Evolutionary conservation across 768 basidiomycete species (phyloP).

Genomic region (Macrocybe gigantea): DNA sequence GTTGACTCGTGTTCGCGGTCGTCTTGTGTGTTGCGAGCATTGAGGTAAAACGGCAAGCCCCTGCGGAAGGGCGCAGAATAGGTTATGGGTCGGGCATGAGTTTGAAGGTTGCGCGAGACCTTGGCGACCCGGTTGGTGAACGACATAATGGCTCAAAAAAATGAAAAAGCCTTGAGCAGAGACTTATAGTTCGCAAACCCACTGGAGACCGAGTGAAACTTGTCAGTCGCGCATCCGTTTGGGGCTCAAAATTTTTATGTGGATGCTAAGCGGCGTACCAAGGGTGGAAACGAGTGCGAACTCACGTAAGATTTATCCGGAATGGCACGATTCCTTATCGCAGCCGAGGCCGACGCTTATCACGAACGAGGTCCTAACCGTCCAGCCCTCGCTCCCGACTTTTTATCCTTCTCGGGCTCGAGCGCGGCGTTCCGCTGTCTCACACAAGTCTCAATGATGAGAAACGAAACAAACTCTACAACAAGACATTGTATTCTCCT

Average conservation of each 20-base stretch:
- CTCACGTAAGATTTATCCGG: not conserved
- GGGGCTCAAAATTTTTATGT: slow-evolving; percentile 3
- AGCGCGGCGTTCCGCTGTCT: too few species aligned
- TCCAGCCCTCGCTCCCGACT: too few species aligned
- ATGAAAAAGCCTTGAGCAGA: not conserved
- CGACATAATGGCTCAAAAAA: not conserved
- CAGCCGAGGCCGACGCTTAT: too few species aligned
- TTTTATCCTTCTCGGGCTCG: too few species aligned
- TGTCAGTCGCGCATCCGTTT: not conserved
- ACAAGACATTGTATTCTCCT: not conserved
- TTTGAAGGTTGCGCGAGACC: not conserved
- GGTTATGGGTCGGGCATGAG: slow-evolving; percentile 17
- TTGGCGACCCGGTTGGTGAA: too few species aligned
- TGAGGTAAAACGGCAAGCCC: slow-evolving; percentile 49
- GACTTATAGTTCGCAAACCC: slow-evolving; percentile 3
- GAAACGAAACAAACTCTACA: too few species aligned
- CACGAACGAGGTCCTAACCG: too few species aligned
- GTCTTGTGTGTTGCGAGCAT: slow-evolving; percentile 30
- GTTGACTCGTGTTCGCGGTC: slow-evolving; percentile 28
- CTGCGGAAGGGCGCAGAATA: slow-evolving; percentile 26
- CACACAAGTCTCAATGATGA: too few species aligned
- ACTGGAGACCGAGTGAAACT: slow-evolving; percentile 9
- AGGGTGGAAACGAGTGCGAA: not conserved
- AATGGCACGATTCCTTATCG: slow-evolving; percentile 1
- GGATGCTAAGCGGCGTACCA: slow-evolving; percentile 2